Conservation (phyloP, 2,329 filamentous ascomycete genomes). For the Penicillium sp. region DNA sequence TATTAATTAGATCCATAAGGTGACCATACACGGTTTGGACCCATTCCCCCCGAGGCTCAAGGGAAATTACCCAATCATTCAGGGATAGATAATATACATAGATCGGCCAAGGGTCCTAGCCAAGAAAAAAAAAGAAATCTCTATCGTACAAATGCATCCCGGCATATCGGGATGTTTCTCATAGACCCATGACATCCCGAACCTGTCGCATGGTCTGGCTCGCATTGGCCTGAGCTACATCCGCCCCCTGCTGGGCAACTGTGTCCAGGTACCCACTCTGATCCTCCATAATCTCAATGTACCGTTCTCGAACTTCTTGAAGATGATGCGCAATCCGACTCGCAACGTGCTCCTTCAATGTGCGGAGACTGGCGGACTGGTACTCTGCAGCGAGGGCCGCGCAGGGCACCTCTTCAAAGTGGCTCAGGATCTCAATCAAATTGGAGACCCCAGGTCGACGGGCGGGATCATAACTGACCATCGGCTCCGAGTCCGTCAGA, state of each 20-base stretch:
- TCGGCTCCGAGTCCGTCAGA: constrained; percentile 69
- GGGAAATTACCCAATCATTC: too few relatives aligned
- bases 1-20: too few relatives aligned
- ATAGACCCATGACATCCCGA: constrained; percentile 34
- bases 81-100: too few relatives aligned
- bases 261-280: constrained; percentile 29
- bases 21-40: too few relatives aligned
- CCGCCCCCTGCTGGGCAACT: constrained; percentile 33
- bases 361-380: constrained; percentile 50
- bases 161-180: background rate
- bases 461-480: constrained; percentile 71
- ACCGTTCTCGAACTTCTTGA: constrained; percentile 36
- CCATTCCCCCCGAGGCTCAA: too few relatives aligned
- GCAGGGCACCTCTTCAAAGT: constrained; percentile 56
- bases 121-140: too few relatives aligned
- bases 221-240: constrained; percentile 32
- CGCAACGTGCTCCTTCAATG: constrained; percentile 65
- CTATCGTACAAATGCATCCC: too few relatives aligned
- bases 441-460: constrained; percentile 82
- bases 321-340: constrained; percentile 40
- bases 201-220: constrained; percentile 33
- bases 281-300: constrained; percentile 30
- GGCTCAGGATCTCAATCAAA: constrained; percentile 74
- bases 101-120: too few relatives aligned
- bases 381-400: constrained; percentile 51